Evolutionary conservation across 805 yeast genomes (phyloP).

Genomic region (Cyberlindnera suaveolens): DNA sequence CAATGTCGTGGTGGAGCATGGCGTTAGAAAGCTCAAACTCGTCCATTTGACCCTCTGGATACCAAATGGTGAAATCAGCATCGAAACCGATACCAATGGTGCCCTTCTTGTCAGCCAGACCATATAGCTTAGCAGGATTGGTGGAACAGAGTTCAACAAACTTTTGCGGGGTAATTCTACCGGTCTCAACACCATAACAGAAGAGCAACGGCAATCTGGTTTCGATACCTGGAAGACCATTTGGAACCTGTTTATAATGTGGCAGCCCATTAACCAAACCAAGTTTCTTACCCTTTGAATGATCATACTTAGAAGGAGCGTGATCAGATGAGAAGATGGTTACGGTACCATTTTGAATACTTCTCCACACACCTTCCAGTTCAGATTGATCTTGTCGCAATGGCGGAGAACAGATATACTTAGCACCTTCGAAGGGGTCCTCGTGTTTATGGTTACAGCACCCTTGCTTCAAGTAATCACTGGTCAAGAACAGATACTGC

Average conservation of each 20-base stretch:
- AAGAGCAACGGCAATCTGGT: slow-evolving; percentile 39
- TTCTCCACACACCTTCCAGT: slow-evolving; percentile 39
- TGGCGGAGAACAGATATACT: slow-evolving; percentile 46
- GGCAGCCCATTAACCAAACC: slow-evolving; percentile 36
- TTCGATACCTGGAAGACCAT: slow-evolving; percentile 45
- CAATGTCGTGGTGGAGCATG: slow-evolving; percentile 32
- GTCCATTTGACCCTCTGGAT: slow-evolving; percentile 30
- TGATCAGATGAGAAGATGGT: slow-evolving; percentile 42
- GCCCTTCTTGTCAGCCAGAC: slow-evolving; percentile 36
- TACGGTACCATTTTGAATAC: slow-evolving; percentile 40
- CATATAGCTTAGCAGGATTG: slow-evolving; percentile 42
- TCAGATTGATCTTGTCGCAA: slow-evolving; percentile 34
- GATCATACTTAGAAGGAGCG: slow-evolving; percentile 38
- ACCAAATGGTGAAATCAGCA: slow-evolving; percentile 45
- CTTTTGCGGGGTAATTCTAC: slow-evolving; percentile 33
- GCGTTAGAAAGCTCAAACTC: slow-evolving; percentile 24
- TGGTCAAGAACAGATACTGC: slow-evolving; percentile 39
- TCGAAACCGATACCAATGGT: slow-evolving; percentile 39
- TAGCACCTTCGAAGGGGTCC: slow-evolving; percentile 41
- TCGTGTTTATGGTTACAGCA: slow-evolving; percentile 23
- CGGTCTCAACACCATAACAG: slow-evolving; percentile 37
- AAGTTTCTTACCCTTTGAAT: slow-evolving; percentile 35
- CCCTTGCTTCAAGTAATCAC: slow-evolving; percentile 28
- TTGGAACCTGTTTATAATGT: slow-evolving; percentile 38
- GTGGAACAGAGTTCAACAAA: slow-evolving; percentile 40